Evolutionary conservation across 257 asterid species (phyloP).

Genomic region (Solanum gandarillasii): DNA sequence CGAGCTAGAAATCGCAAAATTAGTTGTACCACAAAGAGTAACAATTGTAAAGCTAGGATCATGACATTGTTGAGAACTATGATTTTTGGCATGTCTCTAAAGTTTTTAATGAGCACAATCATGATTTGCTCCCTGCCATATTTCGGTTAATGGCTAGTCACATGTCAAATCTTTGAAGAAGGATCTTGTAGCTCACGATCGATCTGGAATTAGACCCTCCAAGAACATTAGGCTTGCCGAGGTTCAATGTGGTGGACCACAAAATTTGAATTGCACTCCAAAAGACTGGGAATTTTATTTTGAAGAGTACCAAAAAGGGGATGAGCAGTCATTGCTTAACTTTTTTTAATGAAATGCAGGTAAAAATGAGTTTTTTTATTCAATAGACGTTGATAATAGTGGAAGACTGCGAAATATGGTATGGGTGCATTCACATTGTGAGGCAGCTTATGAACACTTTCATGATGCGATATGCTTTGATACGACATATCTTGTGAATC

Average conservation of each 20-base stretch:
- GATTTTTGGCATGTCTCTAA: background rate
- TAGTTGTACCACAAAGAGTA: background rate
- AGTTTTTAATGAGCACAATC: background rate
- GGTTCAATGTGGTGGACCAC: background rate
- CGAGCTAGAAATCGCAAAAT: background rate
- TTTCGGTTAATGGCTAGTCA: background rate
- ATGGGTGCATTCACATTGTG: background rate
- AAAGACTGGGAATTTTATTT: background rate
- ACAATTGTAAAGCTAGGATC: background rate
- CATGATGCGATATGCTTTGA: no score
- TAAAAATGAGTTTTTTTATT: no score
- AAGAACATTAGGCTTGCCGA: background rate
- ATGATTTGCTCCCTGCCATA: background rate
- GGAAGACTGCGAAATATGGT: background rate
- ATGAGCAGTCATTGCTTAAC: background rate
- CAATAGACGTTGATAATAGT: background rate
- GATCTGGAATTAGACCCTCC: background rate
- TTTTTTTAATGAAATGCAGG: background rate
- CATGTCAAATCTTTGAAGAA: background rate
- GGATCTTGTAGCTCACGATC: background rate
- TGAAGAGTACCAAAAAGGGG: background rate
- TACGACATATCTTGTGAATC: background rate
- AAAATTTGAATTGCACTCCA: background rate
- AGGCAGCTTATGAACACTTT: background rate
- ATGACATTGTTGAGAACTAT: background rate